Base-by-base conservation (phyloP, 805 yeast genomes). In the Tetrapisispora fleetii region DNA sequence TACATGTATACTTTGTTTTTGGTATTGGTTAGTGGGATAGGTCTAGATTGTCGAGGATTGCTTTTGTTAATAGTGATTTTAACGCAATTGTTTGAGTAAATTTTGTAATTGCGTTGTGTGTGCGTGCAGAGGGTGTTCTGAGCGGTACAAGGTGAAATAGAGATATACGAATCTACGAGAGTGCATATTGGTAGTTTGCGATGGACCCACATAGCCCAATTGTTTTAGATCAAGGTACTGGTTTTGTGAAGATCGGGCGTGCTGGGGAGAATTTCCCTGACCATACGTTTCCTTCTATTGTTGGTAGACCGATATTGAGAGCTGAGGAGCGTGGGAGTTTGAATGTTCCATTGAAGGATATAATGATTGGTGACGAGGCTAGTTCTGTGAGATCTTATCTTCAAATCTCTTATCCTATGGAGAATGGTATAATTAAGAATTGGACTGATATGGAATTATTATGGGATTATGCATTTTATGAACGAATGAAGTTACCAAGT, bases 361-460 rank as follows among this genome's bases (percentile, higher is more conserved):
- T 93, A 58, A 93, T 93, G 99, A 90, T 96, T 61, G 99, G 99
- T 54, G 84, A 82, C 56, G 98, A 93, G 63, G 99, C 99, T 44
- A 79, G 86, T 55, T 85, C 85, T 27, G 95, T 86, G 35, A 80
- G 99, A 59, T 83, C 96, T 2, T 79, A 90, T 55, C 75, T 93
- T 51, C 96, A 93, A 69, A 80, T 93, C 49, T 81, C 90, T n/a
- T 93, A 93, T 62, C 99, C 99, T 13, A 90, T 93, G 98, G 99
- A 93, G 69, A 93, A 93, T 65, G 99, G 99, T 61, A 87, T 93
- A 59, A 91, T 93, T 65, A 84, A 82, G 63, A 88, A 90, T 67
- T 93, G 99, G 99, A 96, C 90, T 59, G 99, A 93, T 66, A 93
- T 93, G 98, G 96, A 88, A 60, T 90, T 90, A 59, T 74, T 93